Percentiles rank a stretch among this genome's conserved stretches.
These are phyloP conservation scores for Carallia pectinifolia DNA, from an alignment of 345 rosid species.

Conservation along the genomic window DNA sequence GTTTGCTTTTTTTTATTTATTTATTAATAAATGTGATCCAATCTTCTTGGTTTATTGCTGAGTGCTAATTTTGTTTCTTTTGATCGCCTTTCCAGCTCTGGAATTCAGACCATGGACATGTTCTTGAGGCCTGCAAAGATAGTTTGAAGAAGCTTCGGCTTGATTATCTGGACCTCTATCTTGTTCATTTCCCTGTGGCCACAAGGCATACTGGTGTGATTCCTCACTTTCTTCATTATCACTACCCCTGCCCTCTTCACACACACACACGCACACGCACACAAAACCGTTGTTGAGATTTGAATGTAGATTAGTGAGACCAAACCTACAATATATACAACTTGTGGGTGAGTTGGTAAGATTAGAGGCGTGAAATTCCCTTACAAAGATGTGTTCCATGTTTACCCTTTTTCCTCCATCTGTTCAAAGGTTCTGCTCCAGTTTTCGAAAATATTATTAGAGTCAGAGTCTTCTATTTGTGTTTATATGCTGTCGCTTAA, in stretches of 20 bases:
- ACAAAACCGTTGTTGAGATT: no score
- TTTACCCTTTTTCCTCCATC: background rate
- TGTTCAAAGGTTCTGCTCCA: background rate
- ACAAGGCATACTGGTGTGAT: conserved; percentile 69
- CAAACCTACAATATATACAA: background rate
- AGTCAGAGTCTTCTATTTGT: background rate
- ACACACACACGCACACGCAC: no score
- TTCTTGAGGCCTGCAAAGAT: conserved; percentile 76
- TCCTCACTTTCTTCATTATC: background rate
- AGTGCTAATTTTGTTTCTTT: background rate
- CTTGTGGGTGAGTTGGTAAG: background rate
- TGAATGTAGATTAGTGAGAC: background rate
- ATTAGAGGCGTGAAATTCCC: background rate
- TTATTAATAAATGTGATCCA: background rate
- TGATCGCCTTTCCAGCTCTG: conserved; percentile 52
- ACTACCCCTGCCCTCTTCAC: no score
- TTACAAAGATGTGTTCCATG: background rate
- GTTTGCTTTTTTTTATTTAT: background rate
- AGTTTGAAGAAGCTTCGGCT: conserved; percentile 87
- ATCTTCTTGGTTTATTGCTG: background rate
- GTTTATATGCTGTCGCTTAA: background rate
- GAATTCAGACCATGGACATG: conserved; percentile 97
- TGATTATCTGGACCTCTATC: conserved; percentile 85
- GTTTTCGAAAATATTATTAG: background rate
- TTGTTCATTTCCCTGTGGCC: conserved; percentile 84